These are phyloP conservation scores for Aspergillus fijiensis DNA, from an alignment of 2,329 filamentous ascomycete genomes.

Conservation along the genomic window DNA sequence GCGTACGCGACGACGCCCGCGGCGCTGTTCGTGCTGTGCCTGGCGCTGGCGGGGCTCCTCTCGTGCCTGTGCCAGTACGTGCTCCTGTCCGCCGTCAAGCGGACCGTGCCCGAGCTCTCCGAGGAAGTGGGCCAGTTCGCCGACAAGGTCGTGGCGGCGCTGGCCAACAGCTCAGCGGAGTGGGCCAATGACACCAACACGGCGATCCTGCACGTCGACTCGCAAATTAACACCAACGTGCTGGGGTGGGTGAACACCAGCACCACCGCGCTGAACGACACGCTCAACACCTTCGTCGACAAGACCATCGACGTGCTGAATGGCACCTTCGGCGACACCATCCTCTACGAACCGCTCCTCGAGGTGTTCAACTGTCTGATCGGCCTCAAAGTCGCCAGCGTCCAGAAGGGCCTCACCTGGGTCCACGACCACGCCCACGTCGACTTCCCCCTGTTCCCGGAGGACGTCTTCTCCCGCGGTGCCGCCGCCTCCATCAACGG, in stretches of 20 bases:
- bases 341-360: constrained; percentile 74
- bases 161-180: constrained; percentile 69
- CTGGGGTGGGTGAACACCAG: constrained; percentile 85
- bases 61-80: constrained; percentile 80
- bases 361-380: constrained; percentile 86
- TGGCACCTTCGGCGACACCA: constrained; percentile 75
- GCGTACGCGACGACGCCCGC: constrained; percentile 84
- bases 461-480: constrained; percentile 80
- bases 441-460: constrained; percentile 72
- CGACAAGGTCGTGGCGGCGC: constrained; percentile 68
- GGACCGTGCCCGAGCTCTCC: constrained; percentile 73
- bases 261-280: constrained; percentile 79
- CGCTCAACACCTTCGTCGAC: constrained; percentile 77
- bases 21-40: constrained; percentile 80
- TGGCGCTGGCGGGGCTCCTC: constrained; percentile 78
- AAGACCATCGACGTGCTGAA: constrained; percentile 74
- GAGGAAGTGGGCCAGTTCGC: constrained; percentile 76
- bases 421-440: constrained; percentile 83
- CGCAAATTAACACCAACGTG: constrained; percentile 78
- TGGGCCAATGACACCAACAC: constrained; percentile 78
- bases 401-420: constrained; percentile 92
- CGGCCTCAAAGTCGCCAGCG: constrained; percentile 76
- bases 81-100: constrained; percentile 70
- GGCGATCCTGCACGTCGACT: constrained; percentile 63
- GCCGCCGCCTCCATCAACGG: constrained; percentile 58